phyloP scores from a whole-genome alignment of 164 flowering plant genomes.

The Nelumbo lutea region DNA sequence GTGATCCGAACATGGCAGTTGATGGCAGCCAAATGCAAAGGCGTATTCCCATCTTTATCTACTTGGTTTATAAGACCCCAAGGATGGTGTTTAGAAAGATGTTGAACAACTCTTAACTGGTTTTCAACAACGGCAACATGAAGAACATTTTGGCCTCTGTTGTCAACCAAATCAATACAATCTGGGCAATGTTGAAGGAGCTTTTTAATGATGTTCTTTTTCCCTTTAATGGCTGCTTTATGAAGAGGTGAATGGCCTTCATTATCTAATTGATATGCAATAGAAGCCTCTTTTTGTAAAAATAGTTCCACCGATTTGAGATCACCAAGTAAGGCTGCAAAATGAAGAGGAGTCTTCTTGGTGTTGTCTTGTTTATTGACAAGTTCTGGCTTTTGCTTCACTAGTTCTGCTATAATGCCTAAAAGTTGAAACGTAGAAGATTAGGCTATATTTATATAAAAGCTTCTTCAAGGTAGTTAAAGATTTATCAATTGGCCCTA shows the following conservation, averaged over 20 bases:
- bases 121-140: not conserved
- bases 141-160: constrained; percentile 7
- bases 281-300: not conserved
- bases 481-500: no score
- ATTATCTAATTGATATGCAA: not conserved
- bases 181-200: constrained; percentile 2
- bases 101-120: not conserved
- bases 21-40: constrained; percentile 18
- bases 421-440: no score
- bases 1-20: constrained; percentile 3
- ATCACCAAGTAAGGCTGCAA: not conserved
- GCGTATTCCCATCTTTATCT: constrained; percentile 1
- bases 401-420: no score
- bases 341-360: constrained; percentile 6
- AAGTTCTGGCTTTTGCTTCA: no score
- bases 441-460: no score
- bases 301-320: not conserved
- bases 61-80: constrained; percentile 11
- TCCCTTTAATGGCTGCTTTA: not conserved
- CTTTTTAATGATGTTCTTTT: not conserved
- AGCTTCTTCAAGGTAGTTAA: no score
- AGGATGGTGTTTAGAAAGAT: not conserved
- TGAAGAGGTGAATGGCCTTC: not conserved
- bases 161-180: not conserved
- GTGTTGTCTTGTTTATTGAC: not conserved